Evolutionary conservation across 2,329 filamentous ascomycete species (phyloP), one percentile per base, ranked within the genome.

Genomic region (Aspergillus awamori): DNA sequence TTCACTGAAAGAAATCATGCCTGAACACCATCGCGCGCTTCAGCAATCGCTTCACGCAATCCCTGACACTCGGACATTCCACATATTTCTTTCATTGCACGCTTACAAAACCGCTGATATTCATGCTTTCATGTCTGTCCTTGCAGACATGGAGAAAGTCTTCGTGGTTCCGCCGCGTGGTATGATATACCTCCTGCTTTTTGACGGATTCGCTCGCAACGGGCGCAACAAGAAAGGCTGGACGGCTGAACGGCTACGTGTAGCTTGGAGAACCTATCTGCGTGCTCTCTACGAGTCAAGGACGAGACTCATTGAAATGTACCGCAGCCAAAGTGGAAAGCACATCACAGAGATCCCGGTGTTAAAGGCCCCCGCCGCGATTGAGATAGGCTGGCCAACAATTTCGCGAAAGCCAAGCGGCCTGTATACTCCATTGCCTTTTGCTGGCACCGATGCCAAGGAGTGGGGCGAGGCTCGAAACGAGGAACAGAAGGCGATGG

Each of bases 31-130:
- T 67, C 86, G 86, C 6, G 77, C 83, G 33, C 77, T 93, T 53
- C 93, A 96, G 72, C 80, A 84, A 41, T 80, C 82, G 1, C 83
- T 90, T 7, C 84, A 86, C 0, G 83, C 94, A 28, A 83, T 85
- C 0, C 94, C 94, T 0, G 86, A 97, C 74, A 80, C 91, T 7
- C 84, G 86, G 39, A 97, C 93, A 0, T 97, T 92, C 73, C 86
- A 89, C 52, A 86, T 95, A 48, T 82, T 98, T 56, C 83, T 97
- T 63, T 87, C 89, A 48, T 85, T 97, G 72, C 89, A 91, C 70
- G 87, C 89, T 5, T 77, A 86, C 20, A 81, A 81, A 17, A 81
- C 87, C 3, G 94, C 94, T 15, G 84, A 96, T 65, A 81, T 97
- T 22, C 80, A 86, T 43, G 87, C 87, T 64, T 87, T 96, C 11